Base-by-base conservation (phyloP, 2,329 filamentous ascomycete genomes). In the Colletotrichum lini region DNA sequence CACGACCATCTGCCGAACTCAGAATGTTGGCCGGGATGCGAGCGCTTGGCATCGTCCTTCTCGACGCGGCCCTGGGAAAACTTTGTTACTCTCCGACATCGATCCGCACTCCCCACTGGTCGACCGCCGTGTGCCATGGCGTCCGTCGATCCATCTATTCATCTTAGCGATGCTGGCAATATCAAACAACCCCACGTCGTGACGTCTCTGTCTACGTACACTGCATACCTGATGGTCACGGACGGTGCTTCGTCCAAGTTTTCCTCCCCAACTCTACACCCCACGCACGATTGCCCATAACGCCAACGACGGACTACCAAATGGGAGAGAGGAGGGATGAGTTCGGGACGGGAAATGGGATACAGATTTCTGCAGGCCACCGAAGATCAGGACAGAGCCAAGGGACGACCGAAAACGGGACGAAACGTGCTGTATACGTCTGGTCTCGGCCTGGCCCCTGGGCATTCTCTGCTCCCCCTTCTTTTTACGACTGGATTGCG, bases 301-400 rank as follows among this genome's bases (percentile, higher is more conserved):
- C 18, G 3, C 45, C 26, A 26, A 65, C 38, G 30, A 35, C n/a
- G 26, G 54, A 44, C 26, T 44, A 38, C 64, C 38, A 35, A 45
- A 40, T 16, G 47, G 35, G 15, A 8, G 16, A 49, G 30, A 38
- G 44, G 44, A 67, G 67, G 54, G 67, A 67, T 58, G 42, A 30
- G 57, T 57, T 57, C 47, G 44, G 67, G 44, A 67, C 63, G 40
- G 54, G 54, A 67, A 42, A 23, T 40, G n/a, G 13, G 63, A 30
- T n/a, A 15, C 13, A 60, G 53, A 54, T 23, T 13, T 30, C 56
- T 54, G 67, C 47, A 60, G 50, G 57, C 50, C 57, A 57, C 64
- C 64, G n/a, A 67, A 57, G 56, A 62, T 67, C 57, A 52, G 57
- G 47, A 58, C 56, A 71, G 64, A 23, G 64, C 50, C 63, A 50